Evolutionary conservation across 23 red algal genomes (phyloP), one percentile per base, ranked within the genome.

Genomic region (Gracilariopsis chorda): DNA sequence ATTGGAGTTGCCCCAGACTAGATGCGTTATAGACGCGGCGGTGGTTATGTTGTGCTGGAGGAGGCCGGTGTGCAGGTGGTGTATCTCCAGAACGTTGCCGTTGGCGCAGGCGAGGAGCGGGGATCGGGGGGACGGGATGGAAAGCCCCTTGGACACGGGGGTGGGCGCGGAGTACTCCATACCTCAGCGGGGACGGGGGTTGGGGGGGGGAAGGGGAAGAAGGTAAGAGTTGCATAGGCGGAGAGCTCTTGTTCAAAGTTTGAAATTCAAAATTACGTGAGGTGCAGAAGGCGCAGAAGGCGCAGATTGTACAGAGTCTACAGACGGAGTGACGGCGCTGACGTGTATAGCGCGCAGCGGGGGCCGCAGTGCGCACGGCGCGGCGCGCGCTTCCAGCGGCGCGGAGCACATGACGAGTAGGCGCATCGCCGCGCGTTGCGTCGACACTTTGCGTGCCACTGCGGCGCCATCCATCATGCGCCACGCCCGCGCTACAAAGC

Each of bases 151-250:
- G 7, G 67, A 73, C 67, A 73, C 67, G 67, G 67, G 67, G 39
- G 67, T 73, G 67, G 67, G 67, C 39, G 67, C 67, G 67, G 67
- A 73, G 67, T 44, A 73, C 67, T 73, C 67, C 67, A 73, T 73
- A 2, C 20, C 67, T 10, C 56, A 37, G 20, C 63, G 34, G 1
- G 10, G 63, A 20, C 35, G 21, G 7, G 63, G 34, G 63, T 37
- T 7, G 19, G 7, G 56, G 19, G n/a, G 2, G 35, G 32, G 1
- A 4, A 4, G 17, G 16, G 60, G 60, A 30, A 35, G 32, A 69
- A 2, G 34, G 63, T 20, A n/a, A 37, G 57, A 24, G 57, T 27
- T 60, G 56, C 56, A 12, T 3, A 6, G 20, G 55, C 55, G 7
- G 7, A 7, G 19, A 5, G 55, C 30, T 7, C 5, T 27, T 7